Evolutionary conservation across 208 protist genomes (phyloP).

Genomic region (Porcisia deanei): DNA sequence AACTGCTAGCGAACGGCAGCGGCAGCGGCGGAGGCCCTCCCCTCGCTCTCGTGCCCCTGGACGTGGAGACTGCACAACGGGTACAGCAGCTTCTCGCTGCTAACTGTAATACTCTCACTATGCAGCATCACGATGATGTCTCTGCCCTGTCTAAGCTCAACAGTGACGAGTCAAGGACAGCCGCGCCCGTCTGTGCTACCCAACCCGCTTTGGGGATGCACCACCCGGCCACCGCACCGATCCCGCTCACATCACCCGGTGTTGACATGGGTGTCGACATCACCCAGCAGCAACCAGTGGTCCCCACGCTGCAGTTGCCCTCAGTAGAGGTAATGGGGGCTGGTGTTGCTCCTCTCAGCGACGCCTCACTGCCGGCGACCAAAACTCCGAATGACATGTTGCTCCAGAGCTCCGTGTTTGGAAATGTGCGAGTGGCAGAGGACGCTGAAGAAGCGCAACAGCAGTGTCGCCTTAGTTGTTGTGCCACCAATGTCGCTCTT

Average conservation of each 20-base stretch:
- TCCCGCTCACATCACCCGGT: not conserved
- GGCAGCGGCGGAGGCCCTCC: slow-evolving; percentile 5
- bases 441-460: not conserved
- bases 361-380: not conserved
- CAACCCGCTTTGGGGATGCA: not conserved
- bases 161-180: not conserved
- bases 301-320: slow-evolving; percentile 3
- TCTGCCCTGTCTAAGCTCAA: not conserved
- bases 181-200: not conserved
- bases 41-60: slow-evolving; percentile 16
- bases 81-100: slow-evolving; percentile 21
- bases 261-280: not conserved
- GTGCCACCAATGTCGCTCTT: not conserved
- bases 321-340: not conserved
- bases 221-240: not conserved
- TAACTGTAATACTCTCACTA: slow-evolving; percentile 1
- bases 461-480: not conserved
- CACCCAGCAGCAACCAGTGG: not conserved
- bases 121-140: not conserved
- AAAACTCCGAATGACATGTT: not conserved
- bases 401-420: not conserved
- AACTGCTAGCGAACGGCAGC: slow-evolving; percentile 8
- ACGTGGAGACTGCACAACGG: slow-evolving; percentile 18
- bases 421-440: not conserved
- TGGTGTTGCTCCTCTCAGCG: not conserved